Evolutionary conservation across 805 yeast genomes (phyloP), one percentile per base, ranked within the genome.

Genomic region (Saturnispora quitensis): DNA sequence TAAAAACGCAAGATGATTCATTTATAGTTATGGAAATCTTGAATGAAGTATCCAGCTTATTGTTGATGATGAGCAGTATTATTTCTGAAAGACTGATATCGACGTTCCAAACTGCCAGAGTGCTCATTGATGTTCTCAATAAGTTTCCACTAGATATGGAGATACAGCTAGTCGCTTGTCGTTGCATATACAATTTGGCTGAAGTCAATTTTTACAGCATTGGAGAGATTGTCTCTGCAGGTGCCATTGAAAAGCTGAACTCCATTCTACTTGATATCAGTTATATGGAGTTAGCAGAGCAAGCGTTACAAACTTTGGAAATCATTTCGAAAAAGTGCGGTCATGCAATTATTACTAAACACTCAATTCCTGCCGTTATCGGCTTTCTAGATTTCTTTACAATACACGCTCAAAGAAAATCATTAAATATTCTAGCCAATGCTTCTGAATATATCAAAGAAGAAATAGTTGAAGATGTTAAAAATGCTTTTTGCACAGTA

Each of bases 231-330:
- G 82, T 88, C 2, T 71, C 75, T 20, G 78, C 78, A 17, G 84
- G 84, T 40, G 84, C 83, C 0, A 75, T 89, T 7, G 82, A 80
- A 43, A 80, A 78, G 0, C 71, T 93, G 25, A 78, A 84, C 57
- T 69, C 73, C 5, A 86, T 85, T 55, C 66, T 93, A 36, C 61
- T 78, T 52, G 95, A 88, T 55, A 83, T 91, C 17, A 80, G 82
- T 50, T 90, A 80, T 62, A 90, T 91, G 50, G 99, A 91, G 63
- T 71, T 91, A 50, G 95, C 96, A 0, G 99, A 91, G 62, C 97
- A 90, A 66, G 89, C 89, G 0, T 68, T 89, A 40, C 90, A 84
- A 60, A 81, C 90, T 0, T 68, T 85, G 45, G 90, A 84, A 61
- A 72, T 78, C 64, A 78, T 85, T 15, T 80, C 89, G 1, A 68